Evolutionary conservation across 73 alveolate genomes (phyloP).

Genomic region (Stentor roeselii): DNA sequence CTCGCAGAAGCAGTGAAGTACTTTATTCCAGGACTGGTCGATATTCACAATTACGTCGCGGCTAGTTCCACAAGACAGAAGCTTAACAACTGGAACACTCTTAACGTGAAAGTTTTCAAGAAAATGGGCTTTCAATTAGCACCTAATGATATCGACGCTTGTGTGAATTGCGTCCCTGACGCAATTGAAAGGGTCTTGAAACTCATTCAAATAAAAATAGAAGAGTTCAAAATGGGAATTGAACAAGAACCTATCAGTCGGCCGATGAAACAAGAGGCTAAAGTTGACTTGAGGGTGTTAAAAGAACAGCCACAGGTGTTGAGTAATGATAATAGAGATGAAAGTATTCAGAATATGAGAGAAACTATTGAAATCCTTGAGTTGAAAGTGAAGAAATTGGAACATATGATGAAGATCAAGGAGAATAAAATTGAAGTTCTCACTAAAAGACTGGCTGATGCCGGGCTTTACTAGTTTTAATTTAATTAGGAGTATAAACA

Average conservation of each 20-base stretch:
- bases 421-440: conserved; percentile 45
- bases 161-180: conserved; percentile 84
- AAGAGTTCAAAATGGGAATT: conserved; percentile 6
- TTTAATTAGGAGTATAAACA: too few relatives aligned
- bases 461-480: conserved; percentile 43
- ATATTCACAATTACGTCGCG: conserved; percentile 75
- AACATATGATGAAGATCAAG: conserved; percentile 40
- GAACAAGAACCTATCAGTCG: conserved; percentile 24
- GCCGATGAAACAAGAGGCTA: conserved; percentile 24
- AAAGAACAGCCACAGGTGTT: not conserved
- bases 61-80: conserved; percentile 71
- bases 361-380: conserved; percentile 54
- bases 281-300: conserved; percentile 23
- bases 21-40: conserved; percentile 74
- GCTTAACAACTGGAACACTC: conserved; percentile 90
- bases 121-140: conserved; percentile 82
- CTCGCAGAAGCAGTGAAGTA: conserved; percentile 82
- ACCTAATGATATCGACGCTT: conserved; percentile 71
- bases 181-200: conserved; percentile 80
- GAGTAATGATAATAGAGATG: conserved; percentile 27
- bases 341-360: conserved; percentile 34
- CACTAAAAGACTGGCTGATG: conserved; percentile 38
- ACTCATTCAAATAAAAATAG: conserved; percentile 43
- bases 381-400: conserved; percentile 40
- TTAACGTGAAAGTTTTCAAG: conserved; percentile 83